Percentiles rank a stretch among this genome's conserved stretches.
Evolutionary conservation across 495 filamentous ascomycete genomes (phyloP).

Genomic region (Massariosphaeria phaeospora): DNA sequence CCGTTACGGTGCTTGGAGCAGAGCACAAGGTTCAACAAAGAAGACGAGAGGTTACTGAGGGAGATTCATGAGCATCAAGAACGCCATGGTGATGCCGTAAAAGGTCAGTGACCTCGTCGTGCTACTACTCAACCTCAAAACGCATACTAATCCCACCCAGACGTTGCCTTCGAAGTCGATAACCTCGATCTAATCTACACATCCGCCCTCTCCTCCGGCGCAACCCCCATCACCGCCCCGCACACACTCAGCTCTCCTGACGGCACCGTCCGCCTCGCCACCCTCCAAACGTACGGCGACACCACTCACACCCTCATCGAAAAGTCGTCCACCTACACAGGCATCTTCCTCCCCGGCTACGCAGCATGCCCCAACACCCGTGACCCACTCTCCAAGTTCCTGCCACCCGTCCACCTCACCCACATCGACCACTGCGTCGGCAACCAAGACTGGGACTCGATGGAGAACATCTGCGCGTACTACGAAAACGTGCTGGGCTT

Average conservation of each 20-base stretch:
- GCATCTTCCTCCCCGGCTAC: conserved; percentile 78
- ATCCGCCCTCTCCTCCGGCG: conserved; percentile 65
- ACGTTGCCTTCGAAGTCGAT: conserved; percentile 84
- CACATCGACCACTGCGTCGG: conserved; percentile 91
- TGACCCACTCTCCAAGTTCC: conserved; percentile 47
- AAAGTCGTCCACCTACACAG: conserved; percentile 57
- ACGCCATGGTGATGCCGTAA: conserved; percentile 82
- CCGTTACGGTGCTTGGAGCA: conserved; percentile 59
- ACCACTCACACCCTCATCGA: conserved; percentile 86
- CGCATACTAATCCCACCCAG: conserved; percentile 7
- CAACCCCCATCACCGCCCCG: conserved; percentile 58
- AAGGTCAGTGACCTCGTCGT: conserved; percentile 47
- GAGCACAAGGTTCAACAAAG: conserved; percentile 46
- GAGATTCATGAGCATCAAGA: conserved; percentile 74
- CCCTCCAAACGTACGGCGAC: conserved; percentile 82
- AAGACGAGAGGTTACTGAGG: conserved; percentile 54
- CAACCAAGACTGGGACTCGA: conserved; percentile 86
- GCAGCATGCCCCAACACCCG: conserved; percentile 40
- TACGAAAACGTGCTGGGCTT: conserved; percentile 87
- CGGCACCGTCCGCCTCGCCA: conserved; percentile 61
- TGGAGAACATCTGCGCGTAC: conserved; percentile 76
- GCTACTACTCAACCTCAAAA: neutral
- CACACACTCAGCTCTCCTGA: conserved; percentile 46
- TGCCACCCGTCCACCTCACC: conserved; percentile 60
- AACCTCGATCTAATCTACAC: conserved; percentile 68